Base-by-base conservation (phyloP, 495 filamentous ascomycete species). In the Annulohypoxylon bovei region DNA sequence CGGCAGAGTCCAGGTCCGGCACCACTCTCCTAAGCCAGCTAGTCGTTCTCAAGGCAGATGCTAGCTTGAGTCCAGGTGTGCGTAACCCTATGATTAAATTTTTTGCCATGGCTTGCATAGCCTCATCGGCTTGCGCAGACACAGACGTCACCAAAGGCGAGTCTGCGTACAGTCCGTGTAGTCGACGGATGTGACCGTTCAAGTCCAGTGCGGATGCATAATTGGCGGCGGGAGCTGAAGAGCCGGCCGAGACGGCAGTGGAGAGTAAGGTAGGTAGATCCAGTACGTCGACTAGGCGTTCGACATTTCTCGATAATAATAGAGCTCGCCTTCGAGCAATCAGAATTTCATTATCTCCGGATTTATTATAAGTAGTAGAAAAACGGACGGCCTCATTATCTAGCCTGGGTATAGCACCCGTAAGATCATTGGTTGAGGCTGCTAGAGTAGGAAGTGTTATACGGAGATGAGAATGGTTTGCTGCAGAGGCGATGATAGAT, bases 141-240 rank as follows among this genome's bases (percentile, higher is more conserved):
- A 98, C 90, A 47, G 89, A 89, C 27, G 83, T 81, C 12, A 98
- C 86, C 27, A 97, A 83, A 2, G 85, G 83, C 0, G 93, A 97
- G 53, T 91, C 83, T 0, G 93, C 90, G 78, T 97, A 96, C 62
- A 98, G 82, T 1, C 88, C 87, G 64, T 94, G 90, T 2, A 99
- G 82, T 16, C 96, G 87, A 63, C 93, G 92, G 77, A 98, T 97
- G 80, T 98, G 96, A n/a, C 91, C 89, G 76, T 97, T 90, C 4
- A 98, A 83, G 73, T 99, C 96, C 46, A 99, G 84, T 0, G 95
- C 95, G 0, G 93, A 92, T 2, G 95, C 91, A 79, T 97, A 97
- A 67, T 92, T 95, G 66, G 80, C 79, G 0, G 82, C 79, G 11
- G 74, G 65, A 1, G 76, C 71, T 8, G 75, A 73, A 37, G 87